Evolutionary conservation across 176 grass and related monocot genomes (phyloP).

Genomic region (Cocos nucifera): DNA sequence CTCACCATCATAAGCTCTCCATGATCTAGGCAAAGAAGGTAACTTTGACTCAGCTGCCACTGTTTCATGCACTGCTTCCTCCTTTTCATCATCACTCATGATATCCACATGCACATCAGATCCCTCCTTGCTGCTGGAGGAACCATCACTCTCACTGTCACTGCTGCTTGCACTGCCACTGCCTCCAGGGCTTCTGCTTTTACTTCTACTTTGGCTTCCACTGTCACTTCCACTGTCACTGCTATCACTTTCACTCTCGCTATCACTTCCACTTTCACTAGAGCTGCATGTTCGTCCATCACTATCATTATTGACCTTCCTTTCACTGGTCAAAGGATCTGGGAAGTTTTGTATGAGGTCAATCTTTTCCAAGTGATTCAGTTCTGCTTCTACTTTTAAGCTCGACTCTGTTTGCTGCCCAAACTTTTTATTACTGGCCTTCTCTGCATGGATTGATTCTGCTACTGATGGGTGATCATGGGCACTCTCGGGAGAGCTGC

Average conservation of each 20-base stretch:
- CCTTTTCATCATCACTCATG: constrained; percentile 63
- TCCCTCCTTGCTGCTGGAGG: constrained; percentile 81
- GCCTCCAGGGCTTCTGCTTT: constrained; percentile 42
- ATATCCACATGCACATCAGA: constrained; percentile 93
- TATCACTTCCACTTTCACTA: constrained; percentile 81
- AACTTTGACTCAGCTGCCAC: constrained; percentile 49
- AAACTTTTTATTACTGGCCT: constrained; percentile 32
- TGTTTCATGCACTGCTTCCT: constrained; percentile 31
- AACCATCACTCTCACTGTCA: constrained; percentile 84
- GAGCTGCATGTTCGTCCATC: constrained; percentile 62
- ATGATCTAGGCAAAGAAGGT: constrained; percentile 33
- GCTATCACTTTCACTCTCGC: constrained; percentile 81
- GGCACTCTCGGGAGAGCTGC: constrained; percentile 32
- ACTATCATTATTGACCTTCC: constrained; percentile 42
- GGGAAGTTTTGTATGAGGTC: constrained; percentile 36
- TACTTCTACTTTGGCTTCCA: constrained; percentile 58
- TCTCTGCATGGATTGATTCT: constrained; percentile 21
- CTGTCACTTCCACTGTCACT: constrained; percentile 85
- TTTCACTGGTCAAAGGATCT: constrained; percentile 26
- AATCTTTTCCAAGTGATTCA: constrained; percentile 43
- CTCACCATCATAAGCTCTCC: constrained; percentile 18
- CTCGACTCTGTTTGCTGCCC: constrained; percentile 40
- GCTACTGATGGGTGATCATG: constrained; percentile 22
- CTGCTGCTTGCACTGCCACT: constrained; percentile 74
- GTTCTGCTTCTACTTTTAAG: constrained; percentile 42